phyloP scores from a whole-genome alignment of 495 filamentous ascomycete species.

The Cenococcum geophilum region DNA sequence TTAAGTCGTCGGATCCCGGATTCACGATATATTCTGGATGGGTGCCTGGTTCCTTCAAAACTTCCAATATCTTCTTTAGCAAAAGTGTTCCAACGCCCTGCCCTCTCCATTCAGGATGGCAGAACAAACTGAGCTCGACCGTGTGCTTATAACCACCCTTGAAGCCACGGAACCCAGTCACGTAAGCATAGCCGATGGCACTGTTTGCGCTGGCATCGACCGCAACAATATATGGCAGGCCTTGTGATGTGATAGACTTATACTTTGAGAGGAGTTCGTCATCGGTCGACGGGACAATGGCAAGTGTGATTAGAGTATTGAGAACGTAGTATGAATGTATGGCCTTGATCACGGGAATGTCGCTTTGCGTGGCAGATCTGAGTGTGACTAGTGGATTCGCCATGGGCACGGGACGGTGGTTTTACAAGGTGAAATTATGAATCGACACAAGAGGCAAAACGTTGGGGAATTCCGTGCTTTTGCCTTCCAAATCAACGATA shows the following conservation, averaged over 20 bases:
- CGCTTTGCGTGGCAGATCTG: neutral
- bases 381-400: neutral
- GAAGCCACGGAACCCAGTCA: constrained; percentile 13
- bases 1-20: constrained; percentile 13
- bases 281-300: neutral
- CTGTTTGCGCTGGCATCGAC: constrained; percentile 12
- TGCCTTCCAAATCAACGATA: too few species aligned
- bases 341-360: constrained; percentile 14
- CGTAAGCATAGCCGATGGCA: constrained; percentile 19
- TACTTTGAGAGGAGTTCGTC: constrained; percentile 15
- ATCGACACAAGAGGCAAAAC: too few species aligned
- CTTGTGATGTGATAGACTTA: neutral
- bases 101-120: constrained; percentile 14
- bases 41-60: constrained; percentile 14
- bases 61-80: constrained; percentile 17
- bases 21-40: constrained; percentile 17
- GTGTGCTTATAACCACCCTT: constrained; percentile 26
- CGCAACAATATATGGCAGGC: constrained; percentile 24
- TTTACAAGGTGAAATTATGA: neutral
- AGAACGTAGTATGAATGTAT: constrained; percentile 20
- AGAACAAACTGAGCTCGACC: constrained; percentile 24
- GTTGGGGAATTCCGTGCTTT: too few species aligned
- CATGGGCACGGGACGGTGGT: neutral
- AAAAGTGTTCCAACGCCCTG: constrained; percentile 20
- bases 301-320: constrained; percentile 25